phyloP scores from a whole-genome alignment of 306 rosid genomes.

The Malus fusca region DNA sequence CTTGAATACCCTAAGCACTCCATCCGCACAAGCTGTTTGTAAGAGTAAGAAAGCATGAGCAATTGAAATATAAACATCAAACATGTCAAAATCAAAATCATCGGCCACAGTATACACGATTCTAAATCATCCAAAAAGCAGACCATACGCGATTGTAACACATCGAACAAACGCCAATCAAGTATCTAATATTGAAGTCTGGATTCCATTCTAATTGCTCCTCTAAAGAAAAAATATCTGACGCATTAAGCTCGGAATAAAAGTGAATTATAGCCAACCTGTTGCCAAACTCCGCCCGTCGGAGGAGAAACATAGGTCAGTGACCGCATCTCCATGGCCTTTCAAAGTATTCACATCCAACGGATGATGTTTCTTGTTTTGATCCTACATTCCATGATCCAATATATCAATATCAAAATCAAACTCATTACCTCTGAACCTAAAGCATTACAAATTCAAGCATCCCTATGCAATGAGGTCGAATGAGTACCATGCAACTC shows the following conservation, averaged over 20 bases:
- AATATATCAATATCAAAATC: conserved; percentile 5
- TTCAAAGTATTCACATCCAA: conserved; percentile 95
- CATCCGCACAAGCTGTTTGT: conserved; percentile 86
- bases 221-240: not conserved
- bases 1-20: conserved; percentile 85
- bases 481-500: conserved; percentile 1
- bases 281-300: conserved; percentile 75
- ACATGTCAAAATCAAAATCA: not conserved
- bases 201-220: not conserved
- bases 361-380: conserved; percentile 83
- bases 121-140: not conserved
- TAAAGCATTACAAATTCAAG: not conserved
- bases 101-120: not conserved
- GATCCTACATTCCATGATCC: conserved; percentile 52
- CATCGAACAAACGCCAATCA: not conserved
- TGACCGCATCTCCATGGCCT: conserved; percentile 89
- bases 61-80: not conserved
- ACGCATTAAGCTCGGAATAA: not conserved
- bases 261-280: conserved; percentile 30
- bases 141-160: not conserved
- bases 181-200: not conserved
- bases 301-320: conserved; percentile 71
- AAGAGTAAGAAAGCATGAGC: conserved; percentile 11
- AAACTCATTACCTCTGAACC: not conserved
- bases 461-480: not conserved